Conservation (phyloP, 371 early-diverging fungal genomes). For the Apophysomyces trapeziformis region DNA sequence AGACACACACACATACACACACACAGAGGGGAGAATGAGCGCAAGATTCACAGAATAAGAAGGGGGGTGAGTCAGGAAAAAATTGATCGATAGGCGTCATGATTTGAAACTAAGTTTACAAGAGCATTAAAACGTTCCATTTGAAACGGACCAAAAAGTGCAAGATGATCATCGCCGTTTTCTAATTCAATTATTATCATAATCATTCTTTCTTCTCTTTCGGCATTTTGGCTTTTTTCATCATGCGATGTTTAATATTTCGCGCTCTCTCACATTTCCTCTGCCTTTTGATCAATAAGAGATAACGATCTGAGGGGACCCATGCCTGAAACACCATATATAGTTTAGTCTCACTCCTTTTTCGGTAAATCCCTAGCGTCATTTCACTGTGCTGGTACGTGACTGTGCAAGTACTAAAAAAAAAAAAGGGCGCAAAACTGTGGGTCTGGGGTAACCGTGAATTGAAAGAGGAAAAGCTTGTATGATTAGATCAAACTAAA, state of each 20-base stretch:
- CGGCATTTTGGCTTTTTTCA: neutral
- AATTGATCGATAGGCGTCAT: too few species aligned
- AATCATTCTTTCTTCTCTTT: neutral
- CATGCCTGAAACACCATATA: conserved; percentile 9
- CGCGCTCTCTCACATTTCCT: too few species aligned
- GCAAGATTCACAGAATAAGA: too few species aligned
- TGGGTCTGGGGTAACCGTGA: conserved; percentile 1
- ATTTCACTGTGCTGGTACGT: neutral
- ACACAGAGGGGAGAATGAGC: too few species aligned
- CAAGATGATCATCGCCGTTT: too few species aligned
- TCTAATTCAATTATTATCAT: neutral
- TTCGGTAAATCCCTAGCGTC: conserved; percentile 6
- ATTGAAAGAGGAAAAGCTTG: neutral
- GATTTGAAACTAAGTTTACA: too few species aligned
- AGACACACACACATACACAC: too few species aligned
- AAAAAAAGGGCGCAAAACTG: neutral
- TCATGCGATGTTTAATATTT: neutral
- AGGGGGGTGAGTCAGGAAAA: too few species aligned
- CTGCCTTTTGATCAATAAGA: conserved; percentile 15
- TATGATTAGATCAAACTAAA: conserved; percentile 4
- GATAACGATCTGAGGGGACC: conserved; percentile 18
- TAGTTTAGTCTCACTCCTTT: neutral
- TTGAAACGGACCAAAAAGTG: too few species aligned
- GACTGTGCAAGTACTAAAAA: neutral
- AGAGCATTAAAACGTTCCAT: too few species aligned